These are phyloP conservation scores for Gardenia jasminoides DNA, from an alignment of 257 asterid species.

Conservation along the genomic window DNA sequence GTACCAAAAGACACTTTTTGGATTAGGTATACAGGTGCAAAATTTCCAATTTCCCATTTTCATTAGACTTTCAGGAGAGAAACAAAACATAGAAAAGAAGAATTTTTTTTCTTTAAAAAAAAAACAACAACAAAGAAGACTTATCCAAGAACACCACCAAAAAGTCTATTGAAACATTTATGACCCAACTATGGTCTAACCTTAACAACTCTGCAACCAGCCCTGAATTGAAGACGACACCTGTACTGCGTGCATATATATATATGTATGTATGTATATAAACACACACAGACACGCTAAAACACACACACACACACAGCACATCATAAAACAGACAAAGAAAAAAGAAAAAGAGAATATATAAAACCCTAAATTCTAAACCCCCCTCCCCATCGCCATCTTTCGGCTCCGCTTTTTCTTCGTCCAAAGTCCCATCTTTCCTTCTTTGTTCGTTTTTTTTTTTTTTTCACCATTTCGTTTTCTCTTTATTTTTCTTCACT, in stretches of 20 bases:
- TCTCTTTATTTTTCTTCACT: neutral
- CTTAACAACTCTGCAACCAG: neutral
- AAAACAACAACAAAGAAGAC: neutral
- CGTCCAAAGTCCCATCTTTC: neutral
- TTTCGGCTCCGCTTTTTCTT: slow-evolving; percentile 19
- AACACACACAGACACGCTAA: neutral
- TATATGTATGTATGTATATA: too few relatives aligned
- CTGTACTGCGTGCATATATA: neutral
- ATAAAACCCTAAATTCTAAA: slow-evolving; percentile 22
- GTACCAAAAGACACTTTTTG: too few relatives aligned
- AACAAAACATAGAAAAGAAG: neutral
- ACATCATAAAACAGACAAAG: neutral
- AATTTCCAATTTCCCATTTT: neutral
- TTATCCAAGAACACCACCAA: neutral
- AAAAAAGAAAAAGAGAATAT: neutral
- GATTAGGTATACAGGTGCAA: neutral
- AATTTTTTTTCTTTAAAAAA: neutral
- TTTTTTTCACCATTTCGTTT: neutral
- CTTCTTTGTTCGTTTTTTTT: too few relatives aligned
- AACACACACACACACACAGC: neutral
- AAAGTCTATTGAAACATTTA: neutral
- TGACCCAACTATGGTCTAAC: neutral
- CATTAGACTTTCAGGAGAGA: neutral
- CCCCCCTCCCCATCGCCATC: slow-evolving; percentile 4
- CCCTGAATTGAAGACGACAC: neutral